phyloP scores from a whole-genome alignment of 2,329 filamentous ascomycete genomes.

The Calonectria pteridis region DNA sequence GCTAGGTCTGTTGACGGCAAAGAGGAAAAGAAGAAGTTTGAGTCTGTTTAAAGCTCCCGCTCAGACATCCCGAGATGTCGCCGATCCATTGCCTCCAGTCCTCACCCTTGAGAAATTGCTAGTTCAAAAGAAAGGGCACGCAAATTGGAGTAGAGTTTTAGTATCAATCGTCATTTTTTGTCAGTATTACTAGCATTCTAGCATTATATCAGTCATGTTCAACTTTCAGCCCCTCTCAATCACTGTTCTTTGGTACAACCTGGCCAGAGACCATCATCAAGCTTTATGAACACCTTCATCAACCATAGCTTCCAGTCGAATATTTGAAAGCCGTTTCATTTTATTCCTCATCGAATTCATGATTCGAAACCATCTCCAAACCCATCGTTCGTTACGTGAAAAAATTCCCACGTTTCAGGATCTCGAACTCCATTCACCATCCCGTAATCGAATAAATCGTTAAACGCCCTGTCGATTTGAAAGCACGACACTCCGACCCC shows the following conservation, averaged over 20 bases:
- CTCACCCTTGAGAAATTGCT: neutral
- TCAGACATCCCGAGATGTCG: too few relatives aligned
- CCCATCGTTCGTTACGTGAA: neutral
- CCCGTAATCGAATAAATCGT: slow-evolving; percentile 24
- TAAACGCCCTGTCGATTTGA: slow-evolving; percentile 16
- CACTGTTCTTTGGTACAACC: neutral
- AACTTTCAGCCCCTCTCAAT: neutral
- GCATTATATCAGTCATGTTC: neutral
- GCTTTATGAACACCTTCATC: neutral
- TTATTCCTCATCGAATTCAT: neutral
- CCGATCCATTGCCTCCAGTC: neutral
- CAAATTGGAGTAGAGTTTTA: neutral
- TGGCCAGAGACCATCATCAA: too few relatives aligned
- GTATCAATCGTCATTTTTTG: neutral
- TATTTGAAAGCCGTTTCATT: neutral
- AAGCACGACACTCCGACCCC: neutral
- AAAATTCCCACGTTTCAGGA: slow-evolving; percentile 25
- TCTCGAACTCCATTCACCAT: slow-evolving; percentile 23
- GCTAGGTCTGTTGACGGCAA: neutral
- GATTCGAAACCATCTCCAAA: neutral
- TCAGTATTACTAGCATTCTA: neutral
- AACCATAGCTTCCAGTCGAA: neutral
- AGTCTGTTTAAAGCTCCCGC: neutral
- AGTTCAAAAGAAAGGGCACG: neutral
- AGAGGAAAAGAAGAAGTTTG: neutral